Percentiles rank a stretch among this genome's conserved stretches.
Evolutionary conservation across 306 rosid genomes (phyloP).

Genomic region (Clitoria ternatea): DNA sequence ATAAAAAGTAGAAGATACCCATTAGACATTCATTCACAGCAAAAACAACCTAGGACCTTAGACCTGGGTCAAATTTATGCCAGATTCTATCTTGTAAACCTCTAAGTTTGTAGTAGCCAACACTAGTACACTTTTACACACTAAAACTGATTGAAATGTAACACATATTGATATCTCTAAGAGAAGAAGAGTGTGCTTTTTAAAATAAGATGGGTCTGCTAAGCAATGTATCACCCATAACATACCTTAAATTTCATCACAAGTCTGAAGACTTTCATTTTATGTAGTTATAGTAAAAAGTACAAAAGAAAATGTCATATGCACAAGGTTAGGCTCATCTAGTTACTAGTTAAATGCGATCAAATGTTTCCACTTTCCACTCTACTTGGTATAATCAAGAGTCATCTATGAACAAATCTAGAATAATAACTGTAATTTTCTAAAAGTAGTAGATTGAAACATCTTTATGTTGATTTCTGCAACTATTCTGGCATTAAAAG

Average conservation of each 20-base stretch:
- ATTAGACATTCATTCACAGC: too few relatives aligned
- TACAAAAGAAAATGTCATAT: neutral
- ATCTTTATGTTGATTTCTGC: neutral
- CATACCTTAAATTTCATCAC: slow-evolving; percentile 17
- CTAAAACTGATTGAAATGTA: neutral
- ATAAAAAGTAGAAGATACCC: too few relatives aligned
- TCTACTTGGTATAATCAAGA: neutral
- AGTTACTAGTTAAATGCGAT: slow-evolving; percentile 7
- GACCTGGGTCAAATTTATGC: too few relatives aligned
- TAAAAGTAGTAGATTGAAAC: neutral
- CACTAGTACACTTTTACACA: neutral
- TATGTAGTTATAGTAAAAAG: neutral
- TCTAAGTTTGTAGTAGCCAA: too few relatives aligned
- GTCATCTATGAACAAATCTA: neutral
- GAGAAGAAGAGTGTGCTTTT: neutral
- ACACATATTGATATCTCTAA: neutral
- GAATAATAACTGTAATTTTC: neutral
- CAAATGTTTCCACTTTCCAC: slow-evolving; percentile 5
- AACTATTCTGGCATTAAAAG: neutral
- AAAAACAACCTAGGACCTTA: too few relatives aligned
- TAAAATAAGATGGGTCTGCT: neutral
- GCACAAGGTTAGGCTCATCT: neutral
- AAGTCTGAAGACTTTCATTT: slow-evolving; percentile 10
- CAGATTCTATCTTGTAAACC: too few relatives aligned
- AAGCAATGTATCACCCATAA: neutral